phyloP scores from a whole-genome alignment of 176 grass and related monocot species.

The Carex myosuroides region DNA sequence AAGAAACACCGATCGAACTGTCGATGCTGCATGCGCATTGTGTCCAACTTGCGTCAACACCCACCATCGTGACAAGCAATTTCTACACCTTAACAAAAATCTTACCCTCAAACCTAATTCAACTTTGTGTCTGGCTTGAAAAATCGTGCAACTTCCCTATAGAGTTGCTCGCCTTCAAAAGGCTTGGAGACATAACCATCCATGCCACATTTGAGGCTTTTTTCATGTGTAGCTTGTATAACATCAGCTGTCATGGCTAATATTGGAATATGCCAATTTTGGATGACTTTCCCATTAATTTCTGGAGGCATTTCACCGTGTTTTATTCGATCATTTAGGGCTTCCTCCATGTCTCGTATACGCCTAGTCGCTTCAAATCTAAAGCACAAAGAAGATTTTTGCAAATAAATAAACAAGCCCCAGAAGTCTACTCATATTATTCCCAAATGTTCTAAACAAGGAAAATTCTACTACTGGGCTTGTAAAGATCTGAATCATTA shows the following conservation, averaged over 20 bases:
- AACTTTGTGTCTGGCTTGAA: conserved; percentile 55
- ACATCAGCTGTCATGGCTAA: conserved; percentile 98
- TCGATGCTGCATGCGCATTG: background rate
- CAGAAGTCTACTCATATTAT: background rate
- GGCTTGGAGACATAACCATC: conserved; percentile 98
- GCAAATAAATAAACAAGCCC: background rate
- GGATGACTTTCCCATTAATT: conserved; percentile 31
- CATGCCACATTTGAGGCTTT: conserved; percentile 80
- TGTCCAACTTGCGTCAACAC: conserved; percentile 22
- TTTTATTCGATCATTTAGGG: conserved; percentile 65
- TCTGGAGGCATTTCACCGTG: conserved; percentile 36
- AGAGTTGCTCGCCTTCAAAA: conserved; percentile 96
- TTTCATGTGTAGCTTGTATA: conserved; percentile 91
- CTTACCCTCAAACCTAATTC: conserved; percentile 32
- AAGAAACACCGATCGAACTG: background rate
- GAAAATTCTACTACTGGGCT: background rate
- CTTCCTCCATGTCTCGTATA: conserved; percentile 75
- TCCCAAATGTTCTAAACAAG: background rate
- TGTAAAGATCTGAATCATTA: too few species aligned
- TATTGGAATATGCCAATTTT: conserved; percentile 78
- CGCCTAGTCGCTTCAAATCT: conserved; percentile 92
- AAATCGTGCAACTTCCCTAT: conserved; percentile 93
- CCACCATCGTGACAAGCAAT: conserved; percentile 42
- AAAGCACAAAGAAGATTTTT: conserved; percentile 8
- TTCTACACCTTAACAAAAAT: conserved; percentile 23